Evolutionary conservation across 1,139 yeast species (phyloP).

Genomic region (Debaryomyces coudertii): DNA sequence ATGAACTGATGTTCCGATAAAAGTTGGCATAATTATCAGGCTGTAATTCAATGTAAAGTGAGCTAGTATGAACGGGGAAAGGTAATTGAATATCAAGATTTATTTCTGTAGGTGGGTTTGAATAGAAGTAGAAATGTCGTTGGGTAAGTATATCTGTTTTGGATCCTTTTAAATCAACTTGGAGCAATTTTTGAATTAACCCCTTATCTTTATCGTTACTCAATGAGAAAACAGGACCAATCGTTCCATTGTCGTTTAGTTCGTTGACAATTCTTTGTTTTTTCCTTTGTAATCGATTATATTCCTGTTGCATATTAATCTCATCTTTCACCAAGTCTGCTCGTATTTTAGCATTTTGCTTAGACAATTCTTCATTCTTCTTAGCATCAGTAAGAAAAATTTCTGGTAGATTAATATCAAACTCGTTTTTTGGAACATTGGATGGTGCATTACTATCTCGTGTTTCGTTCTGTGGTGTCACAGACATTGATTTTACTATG

Average conservation of each 20-base stretch:
- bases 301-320: slow-evolving; percentile 3
- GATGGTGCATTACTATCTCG: not conserved
- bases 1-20: slow-evolving; percentile 1
- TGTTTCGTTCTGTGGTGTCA: too few relatives aligned
- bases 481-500: not conserved
- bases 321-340: slow-evolving; percentile 22
- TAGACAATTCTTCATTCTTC: slow-evolving; percentile 25
- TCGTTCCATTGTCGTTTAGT: slow-evolving; percentile 9
- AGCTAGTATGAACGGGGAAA: not conserved
- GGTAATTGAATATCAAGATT: not conserved
- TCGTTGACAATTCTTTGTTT: slow-evolving; percentile 10
- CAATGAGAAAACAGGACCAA: not conserved
- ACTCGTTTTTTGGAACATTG: slow-evolving; percentile 19
- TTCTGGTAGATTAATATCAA: slow-evolving; percentile 27
- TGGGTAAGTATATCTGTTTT: slow-evolving; percentile 1
- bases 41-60: not conserved
- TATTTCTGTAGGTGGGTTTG: slow-evolving; percentile 1
- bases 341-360: slow-evolving; percentile 21
- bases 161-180: slow-evolving; percentile 4
- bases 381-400: slow-evolving; percentile 32
- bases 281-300: slow-evolving; percentile 1
- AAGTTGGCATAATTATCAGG: slow-evolving; percentile 2
- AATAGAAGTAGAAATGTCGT: slow-evolving; percentile 13
- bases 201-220: slow-evolving; percentile 5
- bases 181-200: slow-evolving; percentile 9